Base-by-base conservation (phyloP, 441 rosid species). In the Populus tomentosa region DNA sequence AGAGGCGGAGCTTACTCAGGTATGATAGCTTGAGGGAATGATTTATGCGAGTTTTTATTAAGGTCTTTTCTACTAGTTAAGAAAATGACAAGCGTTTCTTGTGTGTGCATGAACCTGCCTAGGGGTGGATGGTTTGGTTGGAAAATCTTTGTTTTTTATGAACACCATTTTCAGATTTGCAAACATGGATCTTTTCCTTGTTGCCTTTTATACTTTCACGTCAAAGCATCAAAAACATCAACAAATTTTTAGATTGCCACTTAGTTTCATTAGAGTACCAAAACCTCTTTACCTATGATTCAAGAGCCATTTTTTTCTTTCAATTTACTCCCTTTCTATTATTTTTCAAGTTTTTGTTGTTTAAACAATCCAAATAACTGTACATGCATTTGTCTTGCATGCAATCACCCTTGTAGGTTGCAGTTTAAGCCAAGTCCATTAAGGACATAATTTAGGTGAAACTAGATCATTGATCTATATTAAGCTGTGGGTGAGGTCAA, bases 1-100 rank as follows among this genome's bases (percentile, higher is more conserved):
- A 86, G 99, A 97, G 85, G 96, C 98, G 66, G 99, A 95, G 87
- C 99, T 95, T 82, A 93, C 97, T 69, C 96, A 95, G 99, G 99
- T 95, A 83, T 10, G 3, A 59, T 11, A 42, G 38, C 18, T 1
- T 28, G 40, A 53, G 16, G 33, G 1, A 32, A 40, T 69, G 23
- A 6, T 26, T 8, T 7, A 14, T 64, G 13, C 6, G 9, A 66
- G 50, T 81, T 78, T 70, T 64, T 69, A 7, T 14, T 53, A 38
- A 40, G 67, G n/a, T 23, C 46, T 33, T 65, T 30, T 67, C 21
- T 14, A 23, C 75, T 53, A 73, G 53, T 50, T 28, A 65, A 59
- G 65, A 24, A 13, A 50, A 50, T 23, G 20, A 65, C 14, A 7
- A 38, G 23, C 46, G 7, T 69, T 32, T 61, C 38, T 24, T 75